Percentiles rank a stretch among this genome's conserved stretches.
phyloP scores from a whole-genome alignment of 129 eudicot genomes.

The Tagetes erecta region DNA sequence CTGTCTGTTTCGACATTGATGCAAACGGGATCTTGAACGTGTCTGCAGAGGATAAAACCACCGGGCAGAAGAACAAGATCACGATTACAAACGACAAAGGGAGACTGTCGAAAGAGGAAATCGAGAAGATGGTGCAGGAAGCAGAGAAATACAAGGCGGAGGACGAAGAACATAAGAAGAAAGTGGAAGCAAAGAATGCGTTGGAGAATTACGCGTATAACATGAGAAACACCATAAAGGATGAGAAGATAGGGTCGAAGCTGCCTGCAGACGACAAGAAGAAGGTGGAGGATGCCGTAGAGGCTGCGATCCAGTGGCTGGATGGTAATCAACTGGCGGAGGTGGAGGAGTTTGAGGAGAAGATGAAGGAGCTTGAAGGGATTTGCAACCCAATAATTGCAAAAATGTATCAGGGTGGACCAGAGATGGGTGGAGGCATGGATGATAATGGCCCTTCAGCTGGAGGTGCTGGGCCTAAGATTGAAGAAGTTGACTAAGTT shows the following conservation, averaged over 20 bases:
- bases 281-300: slow-evolving; percentile 78
- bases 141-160: slow-evolving; percentile 85
- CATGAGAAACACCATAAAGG: slow-evolving; percentile 83
- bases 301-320: slow-evolving; percentile 61
- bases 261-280: slow-evolving; percentile 57
- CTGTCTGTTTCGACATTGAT: no score
- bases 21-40: no score
- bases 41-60: slow-evolving; percentile 84
- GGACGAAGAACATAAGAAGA: slow-evolving; percentile 84
- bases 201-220: slow-evolving; percentile 80
- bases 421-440: slow-evolving; percentile 42
- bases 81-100: slow-evolving; percentile 86
- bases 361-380: slow-evolving; percentile 79
- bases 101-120: slow-evolving; percentile 71
- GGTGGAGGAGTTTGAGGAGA: slow-evolving; percentile 80
- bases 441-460: slow-evolving; percentile 56
- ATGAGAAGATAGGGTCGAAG: slow-evolving; percentile 72
- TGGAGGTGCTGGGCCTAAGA: slow-evolving; percentile 74
- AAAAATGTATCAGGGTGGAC: slow-evolving; percentile 76
- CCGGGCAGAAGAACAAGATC: slow-evolving; percentile 90
- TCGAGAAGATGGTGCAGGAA: slow-evolving; percentile 83
- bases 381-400: slow-evolving; percentile 79
- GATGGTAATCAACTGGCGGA: slow-evolving; percentile 71
- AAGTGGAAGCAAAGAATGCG: slow-evolving; percentile 77
- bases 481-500: slow-evolving; percentile 73